These are phyloP conservation scores for Priceomyces fermenticarens DNA, from an alignment of 805 yeast genomes.

Conservation along the genomic window DNA sequence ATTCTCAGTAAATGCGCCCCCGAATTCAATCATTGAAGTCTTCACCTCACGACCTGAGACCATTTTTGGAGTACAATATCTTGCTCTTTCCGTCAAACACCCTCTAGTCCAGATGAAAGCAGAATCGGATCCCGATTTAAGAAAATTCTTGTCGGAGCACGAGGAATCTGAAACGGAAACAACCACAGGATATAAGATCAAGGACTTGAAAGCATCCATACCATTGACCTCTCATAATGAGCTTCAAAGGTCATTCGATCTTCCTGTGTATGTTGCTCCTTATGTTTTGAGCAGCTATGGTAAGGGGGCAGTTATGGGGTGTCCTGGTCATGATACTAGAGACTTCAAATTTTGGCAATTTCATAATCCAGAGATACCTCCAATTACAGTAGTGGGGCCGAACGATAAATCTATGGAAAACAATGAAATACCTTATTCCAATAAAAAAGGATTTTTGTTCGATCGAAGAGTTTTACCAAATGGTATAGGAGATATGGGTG, in stretches of 20 bases:
- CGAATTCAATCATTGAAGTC: slow-evolving; percentile 38
- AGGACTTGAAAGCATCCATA: slow-evolving; percentile 42
- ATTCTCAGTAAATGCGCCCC: slow-evolving; percentile 36
- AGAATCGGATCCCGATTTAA: slow-evolving; percentile 36
- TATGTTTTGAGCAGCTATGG: slow-evolving; percentile 85
- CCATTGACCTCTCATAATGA: slow-evolving; percentile 51
- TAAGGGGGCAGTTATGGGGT: slow-evolving; percentile 96
- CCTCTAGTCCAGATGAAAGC: slow-evolving; percentile 48
- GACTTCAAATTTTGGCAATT: slow-evolving; percentile 78
- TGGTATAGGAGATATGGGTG: slow-evolving; percentile 28
- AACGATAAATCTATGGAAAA: slow-evolving; percentile 17
- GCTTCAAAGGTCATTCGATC: slow-evolving; percentile 10
- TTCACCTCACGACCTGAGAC: slow-evolving; percentile 94
- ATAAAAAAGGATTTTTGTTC: slow-evolving; percentile 39
- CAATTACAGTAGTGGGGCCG: slow-evolving; percentile 47
- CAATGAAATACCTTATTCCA: slow-evolving; percentile 46
- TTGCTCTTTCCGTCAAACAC: slow-evolving; percentile 76
- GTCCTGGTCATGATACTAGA: slow-evolving; percentile 89
- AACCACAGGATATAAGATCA: slow-evolving; percentile 56
- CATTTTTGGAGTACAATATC: slow-evolving; percentile 72
- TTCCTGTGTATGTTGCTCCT: slow-evolving; percentile 89
- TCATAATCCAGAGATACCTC: slow-evolving; percentile 48
- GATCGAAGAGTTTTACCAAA: slow-evolving; percentile 22
- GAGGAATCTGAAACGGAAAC: slow-evolving; percentile 30
- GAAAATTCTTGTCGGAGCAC: slow-evolving; percentile 49